Evolutionary conservation across 345 rosid genomes (phyloP).

Genomic region (Heritiera fomes): DNA sequence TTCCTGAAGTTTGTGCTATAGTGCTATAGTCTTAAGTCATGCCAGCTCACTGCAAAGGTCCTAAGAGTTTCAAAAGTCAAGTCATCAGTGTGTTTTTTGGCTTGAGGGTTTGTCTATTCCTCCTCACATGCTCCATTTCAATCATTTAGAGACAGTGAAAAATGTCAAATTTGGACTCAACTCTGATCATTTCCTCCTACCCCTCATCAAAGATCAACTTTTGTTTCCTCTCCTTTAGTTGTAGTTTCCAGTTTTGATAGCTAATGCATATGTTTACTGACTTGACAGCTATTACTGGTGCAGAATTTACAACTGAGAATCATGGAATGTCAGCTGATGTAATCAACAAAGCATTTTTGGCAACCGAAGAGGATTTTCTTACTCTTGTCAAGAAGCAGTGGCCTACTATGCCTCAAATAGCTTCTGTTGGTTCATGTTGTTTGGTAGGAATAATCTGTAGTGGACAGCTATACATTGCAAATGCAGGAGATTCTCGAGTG

Average conservation of each 20-base stretch:
- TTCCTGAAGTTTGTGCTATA: not conserved
- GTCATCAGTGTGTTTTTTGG: not conserved
- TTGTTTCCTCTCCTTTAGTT: not conserved
- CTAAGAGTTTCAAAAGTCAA: not conserved
- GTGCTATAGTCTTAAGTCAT: not conserved
- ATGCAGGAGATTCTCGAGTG: constrained; percentile 95
- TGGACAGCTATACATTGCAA: constrained; percentile 80
- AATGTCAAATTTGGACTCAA: not conserved
- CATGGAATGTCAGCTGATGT: constrained; percentile 86
- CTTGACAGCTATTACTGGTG: constrained; percentile 48
- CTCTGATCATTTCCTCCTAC: not conserved
- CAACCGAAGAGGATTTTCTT: constrained; percentile 92
- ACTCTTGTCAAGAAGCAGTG: constrained; percentile 68
- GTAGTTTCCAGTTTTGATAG: constrained; percentile 22
- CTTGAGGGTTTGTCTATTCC: not conserved
- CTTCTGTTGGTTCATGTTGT: constrained; percentile 94
- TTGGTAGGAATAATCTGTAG: constrained; percentile 82
- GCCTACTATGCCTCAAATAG: constrained; percentile 73
- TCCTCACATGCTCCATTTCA: not conserved
- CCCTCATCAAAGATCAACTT: not conserved
- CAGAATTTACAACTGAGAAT: constrained; percentile 84
- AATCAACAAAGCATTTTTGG: constrained; percentile 79
- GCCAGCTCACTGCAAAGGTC: not conserved
- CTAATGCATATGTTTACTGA: constrained; percentile 45
- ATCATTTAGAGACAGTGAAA: not conserved